A percentile compares a stretch with the other conserved stretches of the same genome.
Evolutionary conservation across 805 yeast species (phyloP).

Genomic region (Danielia reshetovae): DNA sequence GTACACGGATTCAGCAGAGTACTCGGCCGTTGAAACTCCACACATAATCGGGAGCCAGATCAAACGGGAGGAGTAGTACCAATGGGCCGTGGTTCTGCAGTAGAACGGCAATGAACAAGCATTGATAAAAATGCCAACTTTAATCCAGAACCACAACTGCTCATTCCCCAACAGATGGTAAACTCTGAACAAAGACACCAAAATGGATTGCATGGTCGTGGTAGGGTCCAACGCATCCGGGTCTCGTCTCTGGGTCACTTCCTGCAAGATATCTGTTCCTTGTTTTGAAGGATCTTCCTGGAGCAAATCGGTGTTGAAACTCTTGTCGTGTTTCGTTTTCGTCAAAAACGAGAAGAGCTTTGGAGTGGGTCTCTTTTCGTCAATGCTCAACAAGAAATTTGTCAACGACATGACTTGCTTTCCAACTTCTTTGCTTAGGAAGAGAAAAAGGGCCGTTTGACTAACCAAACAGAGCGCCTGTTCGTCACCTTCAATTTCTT

Average conservation of each 20-base stretch:
- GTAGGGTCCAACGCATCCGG: conserved; percentile 28
- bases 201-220: conserved; percentile 15
- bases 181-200: conserved; percentile 14
- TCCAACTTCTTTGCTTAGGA: conserved; percentile 17
- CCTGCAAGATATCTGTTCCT: neutral
- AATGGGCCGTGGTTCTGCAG: conserved; percentile 24
- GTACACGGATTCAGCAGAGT: conserved; percentile 29
- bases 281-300: conserved; percentile 1
- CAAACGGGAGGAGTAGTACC: conserved; percentile 23
- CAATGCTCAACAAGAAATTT: conserved; percentile 20
- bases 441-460: conserved; percentile 20
- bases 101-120: conserved; percentile 25
- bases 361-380: conserved; percentile 21
- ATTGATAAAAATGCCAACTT: conserved; percentile 20
- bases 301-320: neutral
- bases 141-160: conserved; percentile 28
- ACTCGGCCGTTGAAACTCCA: conserved; percentile 26
- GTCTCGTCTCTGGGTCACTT: conserved; percentile 15
- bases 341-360: conserved; percentile 14
- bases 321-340: neutral
- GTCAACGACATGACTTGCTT: conserved; percentile 12
- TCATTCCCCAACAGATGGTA: conserved; percentile 18
- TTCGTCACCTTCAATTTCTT: conserved; percentile 16
- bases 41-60: conserved; percentile 32
- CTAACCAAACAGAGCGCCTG: conserved; percentile 24